Base-by-base conservation (phyloP, 1,284 basidiomycete genomes). In the Moesziomyces globuligerus region DNA sequence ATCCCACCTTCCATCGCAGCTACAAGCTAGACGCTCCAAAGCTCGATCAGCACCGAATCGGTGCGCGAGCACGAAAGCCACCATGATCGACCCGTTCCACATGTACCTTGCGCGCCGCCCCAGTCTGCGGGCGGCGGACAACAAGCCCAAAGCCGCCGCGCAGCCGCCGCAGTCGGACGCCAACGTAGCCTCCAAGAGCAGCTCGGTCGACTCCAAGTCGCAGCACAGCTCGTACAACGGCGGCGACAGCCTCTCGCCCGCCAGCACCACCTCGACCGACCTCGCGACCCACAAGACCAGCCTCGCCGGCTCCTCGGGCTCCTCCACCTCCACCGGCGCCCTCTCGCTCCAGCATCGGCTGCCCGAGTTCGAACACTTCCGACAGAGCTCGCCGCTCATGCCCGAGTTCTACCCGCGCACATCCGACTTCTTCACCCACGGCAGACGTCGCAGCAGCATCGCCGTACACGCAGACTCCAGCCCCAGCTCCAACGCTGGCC, bases 331-430 rank as follows among this genome's bases (percentile, higher is more conserved):
- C 15, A 29, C 39, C 50, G 55, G 41, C 39, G 40, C 48, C 11
- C 6, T 41, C 6, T 36, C 60, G 10, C 47, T 64, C 4, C 60
- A 48, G 6, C 68, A 65, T 49, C 61, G 50, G 40, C 47, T 69
- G 34, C 62, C 69, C 25, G 69, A 72, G 18, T 55, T 72, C 34
- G 69, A 72, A n/a, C 58, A 72, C 39, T 72, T 72, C 46, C 55
- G 58, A 21, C 68, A 71, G 37, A 66, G 51, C 41, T 54, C 56
- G 1, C 57, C 57, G 0, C 23, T 72, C 29, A 58, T 61, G 57
- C 62, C 62, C 15, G 69, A 72, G 24, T 66, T 62, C 50, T 54
- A 54, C n/a, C 69, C 69, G 3, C 40, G 69, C 34, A 72, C 62
- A 11, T 66, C 69, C 25, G 69, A 67, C 13, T 72, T 72, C 40